Percentiles rank a stretch among this genome's conserved stretches.
Evolutionary conservation across 1,284 basidiomycete genomes (phyloP).

Genomic region (Austroboletus niveus): DNA sequence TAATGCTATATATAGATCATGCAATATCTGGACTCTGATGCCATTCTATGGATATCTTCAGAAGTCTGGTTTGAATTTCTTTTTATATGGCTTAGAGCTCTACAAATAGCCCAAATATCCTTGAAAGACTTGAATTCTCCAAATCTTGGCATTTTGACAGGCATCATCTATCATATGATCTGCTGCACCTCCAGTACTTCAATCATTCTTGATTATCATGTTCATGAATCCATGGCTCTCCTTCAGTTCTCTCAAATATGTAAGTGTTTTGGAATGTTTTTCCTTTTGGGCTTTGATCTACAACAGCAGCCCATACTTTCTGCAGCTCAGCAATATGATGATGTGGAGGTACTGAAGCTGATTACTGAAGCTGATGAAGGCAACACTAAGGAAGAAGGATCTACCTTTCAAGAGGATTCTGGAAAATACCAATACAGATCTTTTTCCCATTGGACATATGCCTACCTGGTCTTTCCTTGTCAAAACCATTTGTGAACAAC

Average conservation of each 20-base stretch:
- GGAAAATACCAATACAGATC: too few species aligned
- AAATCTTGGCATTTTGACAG: background rate
- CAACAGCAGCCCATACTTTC: background rate
- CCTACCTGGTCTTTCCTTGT: background rate
- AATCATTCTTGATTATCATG: conserved; percentile 2
- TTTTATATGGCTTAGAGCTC: background rate
- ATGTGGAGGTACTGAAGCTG: background rate
- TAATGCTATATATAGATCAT: too few species aligned
- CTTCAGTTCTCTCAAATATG: background rate
- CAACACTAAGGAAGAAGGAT: background rate
- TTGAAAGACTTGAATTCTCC: background rate
- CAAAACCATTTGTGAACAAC: background rate
- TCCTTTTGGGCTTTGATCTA: background rate
- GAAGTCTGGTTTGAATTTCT: background rate
- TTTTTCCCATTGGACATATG: background rate
- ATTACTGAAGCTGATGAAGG: background rate
- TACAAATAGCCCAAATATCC: background rate
- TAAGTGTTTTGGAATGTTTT: conserved; percentile 1
- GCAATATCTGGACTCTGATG: background rate
- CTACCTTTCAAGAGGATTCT: background rate
- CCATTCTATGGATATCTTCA: background rate
- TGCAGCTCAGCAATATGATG: background rate
- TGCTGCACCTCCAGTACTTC: background rate
- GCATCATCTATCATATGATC: background rate
- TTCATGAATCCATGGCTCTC: conserved; percentile 1